Evolutionary conservation across 768 basidiomycete species (phyloP).

Genomic region (Russula sp.): DNA sequence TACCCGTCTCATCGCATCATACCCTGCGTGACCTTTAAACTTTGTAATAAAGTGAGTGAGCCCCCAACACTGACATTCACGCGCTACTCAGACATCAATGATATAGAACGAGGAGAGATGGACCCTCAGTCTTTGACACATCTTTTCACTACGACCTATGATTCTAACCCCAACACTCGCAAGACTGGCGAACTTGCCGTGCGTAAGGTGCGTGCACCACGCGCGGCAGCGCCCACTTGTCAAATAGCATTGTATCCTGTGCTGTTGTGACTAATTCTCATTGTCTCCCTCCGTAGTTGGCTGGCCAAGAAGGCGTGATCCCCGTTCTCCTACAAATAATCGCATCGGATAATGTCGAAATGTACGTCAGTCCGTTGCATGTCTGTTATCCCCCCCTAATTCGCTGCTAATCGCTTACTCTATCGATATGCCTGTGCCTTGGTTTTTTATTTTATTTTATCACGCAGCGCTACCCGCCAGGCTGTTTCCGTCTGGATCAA

Average conservation of each 20-base stretch:
- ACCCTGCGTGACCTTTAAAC: neutral
- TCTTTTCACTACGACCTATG: slow-evolving; percentile 75
- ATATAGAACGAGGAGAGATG: slow-evolving; percentile 35
- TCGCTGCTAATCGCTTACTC: neutral
- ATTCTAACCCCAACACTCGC: slow-evolving; percentile 78
- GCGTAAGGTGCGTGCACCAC: slow-evolving; percentile 51
- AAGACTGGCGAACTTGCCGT: slow-evolving; percentile 84
- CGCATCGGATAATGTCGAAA: slow-evolving; percentile 65
- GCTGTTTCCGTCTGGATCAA: slow-evolving; percentile 86
- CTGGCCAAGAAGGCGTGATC: slow-evolving; percentile 74
- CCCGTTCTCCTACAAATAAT: slow-evolving; percentile 83
- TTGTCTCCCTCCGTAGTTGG: slow-evolving; percentile 42
- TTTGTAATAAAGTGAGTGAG: neutral
- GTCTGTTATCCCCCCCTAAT: neutral
- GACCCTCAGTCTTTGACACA: slow-evolving; percentile 69
- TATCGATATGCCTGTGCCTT: slow-evolving; percentile 1
- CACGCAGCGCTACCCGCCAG: slow-evolving; percentile 66
- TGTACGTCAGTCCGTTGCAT: slow-evolving; percentile 41
- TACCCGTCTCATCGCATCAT: slow-evolving; percentile 14
- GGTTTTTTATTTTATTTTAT: slow-evolving; percentile 3
- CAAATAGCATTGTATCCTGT: slow-evolving; percentile 2
- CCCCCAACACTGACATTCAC: neutral
- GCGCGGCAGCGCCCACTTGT: neutral
- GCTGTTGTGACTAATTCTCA: slow-evolving; percentile 10
- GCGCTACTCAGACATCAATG: neutral